Percentiles rank a stretch among this genome's conserved stretches.
Evolutionary conservation across 2,329 filamentous ascomycete genomes (phyloP).

Genomic region (Thielaviopsis punctulata): DNA sequence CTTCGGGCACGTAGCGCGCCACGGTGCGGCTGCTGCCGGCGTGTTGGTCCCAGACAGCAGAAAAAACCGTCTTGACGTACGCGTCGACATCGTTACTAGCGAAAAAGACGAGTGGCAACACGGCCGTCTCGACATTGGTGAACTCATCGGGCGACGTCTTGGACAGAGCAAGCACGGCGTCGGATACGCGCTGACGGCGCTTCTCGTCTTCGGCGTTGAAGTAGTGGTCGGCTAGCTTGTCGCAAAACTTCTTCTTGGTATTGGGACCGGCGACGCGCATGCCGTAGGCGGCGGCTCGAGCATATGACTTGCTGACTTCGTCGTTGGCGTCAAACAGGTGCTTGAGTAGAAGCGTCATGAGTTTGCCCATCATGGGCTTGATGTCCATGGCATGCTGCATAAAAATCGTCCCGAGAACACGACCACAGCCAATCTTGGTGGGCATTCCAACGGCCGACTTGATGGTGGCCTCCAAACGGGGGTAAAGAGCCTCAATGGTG

Average conservation of each 20-base stretch:
- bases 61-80: constrained; percentile 62
- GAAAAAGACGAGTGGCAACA: constrained; percentile 78
- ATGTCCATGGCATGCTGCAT: constrained; percentile 64
- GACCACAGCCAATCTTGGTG: constrained; percentile 80
- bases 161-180: constrained; percentile 66
- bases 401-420: constrained; percentile 68
- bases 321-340: constrained; percentile 83
- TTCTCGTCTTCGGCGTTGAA: constrained; percentile 65
- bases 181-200: constrained; percentile 57
- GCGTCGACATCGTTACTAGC: constrained; percentile 73
- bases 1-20: constrained; percentile 69
- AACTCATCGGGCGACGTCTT: constrained; percentile 85
- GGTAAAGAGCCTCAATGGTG: constrained; percentile 59
- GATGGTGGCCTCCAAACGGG: constrained; percentile 59
- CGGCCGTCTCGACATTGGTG: constrained; percentile 51
- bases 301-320: constrained; percentile 80
- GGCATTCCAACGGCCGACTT: constrained; percentile 79
- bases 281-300: constrained; percentile 71
- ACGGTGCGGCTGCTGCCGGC: constrained; percentile 73
- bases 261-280: constrained; percentile 40
- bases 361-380: constrained; percentile 54
- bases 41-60: constrained; percentile 77
- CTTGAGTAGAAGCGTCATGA: constrained; percentile 64
- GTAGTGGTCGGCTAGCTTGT: constrained; percentile 50
- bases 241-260: constrained; percentile 32